A percentile compares a stretch with the other conserved stretches of the same genome.
These are phyloP conservation scores for Leptodontidium sp. DNA, from an alignment of 2,329 filamentous ascomycete species.

Conservation along the genomic window DNA sequence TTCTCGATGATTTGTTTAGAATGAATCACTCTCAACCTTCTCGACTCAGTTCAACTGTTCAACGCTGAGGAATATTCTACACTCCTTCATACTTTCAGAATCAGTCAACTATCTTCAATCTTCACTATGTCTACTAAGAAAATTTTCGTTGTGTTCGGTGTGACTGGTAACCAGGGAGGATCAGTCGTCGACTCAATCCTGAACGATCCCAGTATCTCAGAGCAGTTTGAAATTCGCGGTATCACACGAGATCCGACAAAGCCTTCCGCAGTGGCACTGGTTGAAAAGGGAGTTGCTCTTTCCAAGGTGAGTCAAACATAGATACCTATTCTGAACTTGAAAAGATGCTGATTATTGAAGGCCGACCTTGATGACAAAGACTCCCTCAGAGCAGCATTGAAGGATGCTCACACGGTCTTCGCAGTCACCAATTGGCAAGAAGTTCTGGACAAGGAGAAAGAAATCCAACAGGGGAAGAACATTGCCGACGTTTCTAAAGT, in stretches of 20 bases:
- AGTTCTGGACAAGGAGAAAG: constrained; percentile 44
- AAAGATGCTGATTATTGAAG: constrained; percentile 19
- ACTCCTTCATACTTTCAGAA: background rate
- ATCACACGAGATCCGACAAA: constrained; percentile 56
- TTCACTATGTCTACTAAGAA: constrained; percentile 38
- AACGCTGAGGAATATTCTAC: background rate
- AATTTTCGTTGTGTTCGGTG: constrained; percentile 55
- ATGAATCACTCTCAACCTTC: background rate
- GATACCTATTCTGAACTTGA: background rate
- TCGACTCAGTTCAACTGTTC: background rate
- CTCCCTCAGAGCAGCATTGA: constrained; percentile 46
- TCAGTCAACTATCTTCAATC: background rate
- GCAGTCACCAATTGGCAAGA: constrained; percentile 38
- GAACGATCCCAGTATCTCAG: constrained; percentile 49
- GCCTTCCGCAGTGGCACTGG: constrained; percentile 51
- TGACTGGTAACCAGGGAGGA: constrained; percentile 58
- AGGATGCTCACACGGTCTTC: constrained; percentile 37
- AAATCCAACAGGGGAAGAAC: constrained; percentile 46
- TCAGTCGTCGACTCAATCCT: constrained; percentile 56
- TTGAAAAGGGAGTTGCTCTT: constrained; percentile 53
- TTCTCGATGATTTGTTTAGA: too few species aligned
- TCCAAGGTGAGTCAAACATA: constrained; percentile 40
- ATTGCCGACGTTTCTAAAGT: constrained; percentile 50
- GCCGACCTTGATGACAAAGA: constrained; percentile 52
- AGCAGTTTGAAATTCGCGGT: constrained; percentile 55